Conservation (phyloP, 176 grass and related monocot species). For the Rhipidocladum racemiflorum region DNA sequence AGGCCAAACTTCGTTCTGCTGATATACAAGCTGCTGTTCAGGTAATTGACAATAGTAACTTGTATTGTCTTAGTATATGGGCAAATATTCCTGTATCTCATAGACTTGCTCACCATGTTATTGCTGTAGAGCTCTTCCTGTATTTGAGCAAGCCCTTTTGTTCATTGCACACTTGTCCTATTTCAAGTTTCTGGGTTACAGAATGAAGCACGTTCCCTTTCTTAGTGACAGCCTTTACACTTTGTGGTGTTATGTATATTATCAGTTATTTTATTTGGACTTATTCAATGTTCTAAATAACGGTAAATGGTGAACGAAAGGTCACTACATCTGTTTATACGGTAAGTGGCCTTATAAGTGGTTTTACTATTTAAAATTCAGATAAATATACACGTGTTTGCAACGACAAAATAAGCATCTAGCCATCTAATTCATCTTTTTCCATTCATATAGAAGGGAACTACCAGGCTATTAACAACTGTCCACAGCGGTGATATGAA, state of each 20-base stretch:
- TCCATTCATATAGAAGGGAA: too few relatives aligned
- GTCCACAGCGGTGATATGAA: too few relatives aligned
- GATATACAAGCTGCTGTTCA: conserved; percentile 98
- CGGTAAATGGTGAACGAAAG: too few relatives aligned
- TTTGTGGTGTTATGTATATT: not conserved
- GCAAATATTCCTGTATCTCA: not conserved
- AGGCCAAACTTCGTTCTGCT: conserved; percentile 93
- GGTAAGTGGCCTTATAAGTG: too few relatives aligned
- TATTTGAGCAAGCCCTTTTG: not conserved
- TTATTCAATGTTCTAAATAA: too few relatives aligned
- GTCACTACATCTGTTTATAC: too few relatives aligned
- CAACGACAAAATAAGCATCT: too few relatives aligned
- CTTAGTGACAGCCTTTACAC: conserved; percentile 5
- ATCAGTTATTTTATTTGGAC: not conserved
- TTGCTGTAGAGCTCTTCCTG: not conserved
- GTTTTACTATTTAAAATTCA: too few relatives aligned
- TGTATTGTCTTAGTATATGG: not conserved
- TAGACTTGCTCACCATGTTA: not conserved
- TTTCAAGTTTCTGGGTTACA: conserved; percentile 22
- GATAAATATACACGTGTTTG: too few relatives aligned
- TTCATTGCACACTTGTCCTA: not conserved
- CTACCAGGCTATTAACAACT: too few relatives aligned
- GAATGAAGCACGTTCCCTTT: not conserved
- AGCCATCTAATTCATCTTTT: too few relatives aligned
- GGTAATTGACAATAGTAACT: conserved; percentile 45